phyloP scores from a whole-genome alignment of 306 rosid species.

The Datisca glomerata region DNA sequence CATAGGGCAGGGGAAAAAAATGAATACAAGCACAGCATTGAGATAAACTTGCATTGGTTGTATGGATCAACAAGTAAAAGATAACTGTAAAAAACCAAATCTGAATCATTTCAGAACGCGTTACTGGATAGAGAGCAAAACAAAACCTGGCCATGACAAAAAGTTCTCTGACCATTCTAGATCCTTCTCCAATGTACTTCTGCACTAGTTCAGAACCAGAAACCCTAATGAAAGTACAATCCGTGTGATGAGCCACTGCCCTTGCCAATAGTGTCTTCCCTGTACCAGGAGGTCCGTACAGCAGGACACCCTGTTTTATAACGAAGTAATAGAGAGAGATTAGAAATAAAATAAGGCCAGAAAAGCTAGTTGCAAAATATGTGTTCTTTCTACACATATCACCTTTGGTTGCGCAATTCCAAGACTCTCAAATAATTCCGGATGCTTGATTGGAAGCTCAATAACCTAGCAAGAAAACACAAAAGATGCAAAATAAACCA shows the following conservation, averaged over 20 bases:
- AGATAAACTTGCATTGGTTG: background rate
- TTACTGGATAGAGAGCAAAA: too few species aligned
- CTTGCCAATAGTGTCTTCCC: slow-evolving; percentile 90
- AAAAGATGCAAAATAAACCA: slow-evolving; percentile 1
- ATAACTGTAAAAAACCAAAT: too few species aligned
- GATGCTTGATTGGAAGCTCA: slow-evolving; percentile 89
- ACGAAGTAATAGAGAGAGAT: background rate
- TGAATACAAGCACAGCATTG: background rate
- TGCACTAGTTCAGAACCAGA: slow-evolving; percentile 92
- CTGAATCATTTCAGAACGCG: too few species aligned
- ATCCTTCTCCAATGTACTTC: slow-evolving; percentile 94
- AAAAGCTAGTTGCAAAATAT: background rate
- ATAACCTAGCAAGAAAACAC: slow-evolving; percentile 45
- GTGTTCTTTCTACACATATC: slow-evolving; percentile 4
- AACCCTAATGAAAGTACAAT: slow-evolving; percentile 90
- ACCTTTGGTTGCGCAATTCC: slow-evolving; percentile 99
- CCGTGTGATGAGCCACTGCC: slow-evolving; percentile 95
- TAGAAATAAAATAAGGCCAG: background rate
- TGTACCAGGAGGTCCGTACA: slow-evolving; percentile 92
- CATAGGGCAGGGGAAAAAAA: background rate
- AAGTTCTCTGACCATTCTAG: slow-evolving; percentile 93
- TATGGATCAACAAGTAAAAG: background rate
- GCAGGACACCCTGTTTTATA: slow-evolving; percentile 56
- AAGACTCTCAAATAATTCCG: slow-evolving; percentile 89
- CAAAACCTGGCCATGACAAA: slow-evolving; percentile 85